Percentiles rank a stretch among this genome's conserved stretches.
Conservation (phyloP, 306 rosid genomes). For the Oemleria cerasiformis region DNA sequence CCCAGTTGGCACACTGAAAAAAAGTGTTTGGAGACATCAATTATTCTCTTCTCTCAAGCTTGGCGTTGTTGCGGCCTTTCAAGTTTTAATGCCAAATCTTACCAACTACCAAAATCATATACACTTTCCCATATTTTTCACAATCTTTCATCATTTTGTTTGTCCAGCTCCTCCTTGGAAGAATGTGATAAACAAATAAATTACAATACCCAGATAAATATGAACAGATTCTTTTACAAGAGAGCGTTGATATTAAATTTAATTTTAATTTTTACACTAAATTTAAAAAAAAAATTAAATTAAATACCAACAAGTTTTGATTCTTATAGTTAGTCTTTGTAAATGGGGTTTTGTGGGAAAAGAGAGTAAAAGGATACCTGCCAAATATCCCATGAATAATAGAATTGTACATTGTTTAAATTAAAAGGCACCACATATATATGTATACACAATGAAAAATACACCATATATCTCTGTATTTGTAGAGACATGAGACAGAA, state of each 20-base stretch:
- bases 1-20: constrained; percentile 20
- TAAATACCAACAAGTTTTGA: too few relatives aligned
- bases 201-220: neutral
- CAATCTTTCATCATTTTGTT: constrained; percentile 9
- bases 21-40: constrained; percentile 36
- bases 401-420: neutral
- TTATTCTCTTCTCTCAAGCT: constrained; percentile 26
- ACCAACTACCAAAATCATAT: constrained; percentile 21
- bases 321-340: neutral
- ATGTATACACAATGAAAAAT: neutral
- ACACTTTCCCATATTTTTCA: constrained; percentile 1
- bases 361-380: neutral
- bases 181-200: constrained; percentile 6
- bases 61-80: constrained; percentile 23
- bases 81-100: constrained; percentile 14
- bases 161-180: neutral
- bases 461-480: neutral
- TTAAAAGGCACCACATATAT: neutral
- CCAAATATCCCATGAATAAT: neutral
- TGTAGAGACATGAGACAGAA: constrained; percentile 26
- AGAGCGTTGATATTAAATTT: too few relatives aligned
- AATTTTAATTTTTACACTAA: too few relatives aligned
- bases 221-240: too few relatives aligned
- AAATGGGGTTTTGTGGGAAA: neutral
- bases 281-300: too few relatives aligned